Conservation (phyloP, 495 filamentous ascomycete genomes). For the Filosporella fistucella region DNA sequence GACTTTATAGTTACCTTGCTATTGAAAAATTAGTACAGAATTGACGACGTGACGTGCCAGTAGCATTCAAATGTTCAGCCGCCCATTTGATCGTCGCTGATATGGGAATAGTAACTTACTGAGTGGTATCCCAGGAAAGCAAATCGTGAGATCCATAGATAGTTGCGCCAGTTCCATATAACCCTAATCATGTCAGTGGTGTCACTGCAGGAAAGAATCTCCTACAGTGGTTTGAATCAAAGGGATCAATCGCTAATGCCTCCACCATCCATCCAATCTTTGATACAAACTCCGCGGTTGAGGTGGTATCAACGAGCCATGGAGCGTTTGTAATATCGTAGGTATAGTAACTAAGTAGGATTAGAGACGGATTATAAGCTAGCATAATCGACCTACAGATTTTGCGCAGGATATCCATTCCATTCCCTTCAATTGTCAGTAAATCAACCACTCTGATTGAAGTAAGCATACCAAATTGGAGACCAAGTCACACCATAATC, state of each 20-base stretch:
- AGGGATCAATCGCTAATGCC: constrained; percentile 52
- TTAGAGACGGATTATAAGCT: background rate
- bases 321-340: constrained; percentile 29
- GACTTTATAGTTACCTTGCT: constrained; percentile 45
- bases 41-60: no score
- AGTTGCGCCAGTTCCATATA: constrained; percentile 15
- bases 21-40: no score
- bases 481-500: no score
- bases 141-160: constrained; percentile 36
- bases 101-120: no score
- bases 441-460: no score
- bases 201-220: constrained; percentile 36
- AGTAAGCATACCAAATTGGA: constrained; percentile 34
- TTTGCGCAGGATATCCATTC: background rate
- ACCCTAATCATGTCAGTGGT: constrained; percentile 18
- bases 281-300: constrained; percentile 14
- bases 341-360: constrained; percentile 25
- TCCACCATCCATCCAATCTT: constrained; percentile 63
- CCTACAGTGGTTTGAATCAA: constrained; percentile 52
- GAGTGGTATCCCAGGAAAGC: constrained; percentile 15
- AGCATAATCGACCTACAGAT: no score
- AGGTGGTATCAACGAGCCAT: constrained; percentile 28
- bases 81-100: no score
- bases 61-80: no score
- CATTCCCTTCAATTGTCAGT: no score